Conservation (phyloP, 2,329 filamentous ascomycete species). For the Neofusicoccum ribis region DNA sequence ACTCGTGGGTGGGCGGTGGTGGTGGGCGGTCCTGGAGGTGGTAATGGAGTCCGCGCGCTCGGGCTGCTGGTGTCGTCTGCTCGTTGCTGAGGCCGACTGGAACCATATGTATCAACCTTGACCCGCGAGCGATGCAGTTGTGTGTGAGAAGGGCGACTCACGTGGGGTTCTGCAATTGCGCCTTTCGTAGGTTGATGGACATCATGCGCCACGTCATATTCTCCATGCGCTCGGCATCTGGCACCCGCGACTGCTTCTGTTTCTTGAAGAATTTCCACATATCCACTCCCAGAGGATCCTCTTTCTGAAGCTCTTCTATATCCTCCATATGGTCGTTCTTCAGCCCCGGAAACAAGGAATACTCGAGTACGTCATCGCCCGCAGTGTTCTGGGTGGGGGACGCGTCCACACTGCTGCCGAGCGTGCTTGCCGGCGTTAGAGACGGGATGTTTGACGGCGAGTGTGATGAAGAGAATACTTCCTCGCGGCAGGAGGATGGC, state of each 20-base stretch:
- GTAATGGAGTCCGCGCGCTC: no score
- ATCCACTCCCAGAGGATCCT: constrained; percentile 86
- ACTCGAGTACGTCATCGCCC: constrained; percentile 48
- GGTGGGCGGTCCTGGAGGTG: neutral
- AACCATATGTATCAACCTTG: no score
- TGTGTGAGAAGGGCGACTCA: neutral
- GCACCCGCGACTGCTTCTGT: constrained; percentile 85
- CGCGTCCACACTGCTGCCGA: constrained; percentile 53
- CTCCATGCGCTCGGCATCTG: constrained; percentile 95
- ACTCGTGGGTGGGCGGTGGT: neutral
- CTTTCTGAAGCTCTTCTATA: constrained; percentile 80
- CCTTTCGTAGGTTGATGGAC: constrained; percentile 71
- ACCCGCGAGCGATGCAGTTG: no score
- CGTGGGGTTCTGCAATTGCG: neutral
- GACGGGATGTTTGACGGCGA: constrained; percentile 46
- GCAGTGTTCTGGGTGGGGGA: constrained; percentile 45
- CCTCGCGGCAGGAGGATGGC: neutral
- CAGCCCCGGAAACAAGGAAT: constrained; percentile 24
- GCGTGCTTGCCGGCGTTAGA: constrained; percentile 44
- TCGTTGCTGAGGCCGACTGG: no score
- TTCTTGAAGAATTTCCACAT: constrained; percentile 93
- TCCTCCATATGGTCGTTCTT: constrained; percentile 50
- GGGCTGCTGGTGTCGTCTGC: no score
- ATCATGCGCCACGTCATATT: constrained; percentile 99
- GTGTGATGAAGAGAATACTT: constrained; percentile 26